Evolutionary conservation across 768 basidiomycete genomes (phyloP).

Genomic region (Boletus speciosus): DNA sequence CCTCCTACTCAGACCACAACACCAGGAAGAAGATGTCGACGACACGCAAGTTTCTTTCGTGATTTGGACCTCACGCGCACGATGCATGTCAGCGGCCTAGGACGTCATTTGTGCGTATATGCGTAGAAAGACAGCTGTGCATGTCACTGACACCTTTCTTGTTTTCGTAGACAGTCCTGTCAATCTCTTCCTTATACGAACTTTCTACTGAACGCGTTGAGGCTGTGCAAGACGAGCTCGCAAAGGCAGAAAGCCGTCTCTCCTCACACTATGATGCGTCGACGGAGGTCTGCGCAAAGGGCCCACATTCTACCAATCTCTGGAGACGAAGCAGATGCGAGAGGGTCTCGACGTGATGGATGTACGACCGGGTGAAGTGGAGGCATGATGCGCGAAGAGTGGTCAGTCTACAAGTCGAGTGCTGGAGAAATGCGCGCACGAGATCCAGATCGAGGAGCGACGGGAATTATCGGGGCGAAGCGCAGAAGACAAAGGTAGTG

Average conservation of each 20-base stretch:
- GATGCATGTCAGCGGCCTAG: conserved; percentile 31
- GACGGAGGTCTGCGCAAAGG: no score
- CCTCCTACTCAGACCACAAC: conserved; percentile 23
- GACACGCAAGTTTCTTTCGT: conserved; percentile 45
- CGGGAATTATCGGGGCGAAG: no score
- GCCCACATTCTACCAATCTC: no score
- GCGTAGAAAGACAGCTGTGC: not conserved
- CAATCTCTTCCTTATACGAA: conserved; percentile 85
- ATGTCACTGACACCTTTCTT: not conserved
- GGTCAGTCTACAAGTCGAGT: no score
- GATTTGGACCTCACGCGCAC: not conserved
- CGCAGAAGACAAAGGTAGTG: no score
- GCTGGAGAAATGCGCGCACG: no score
- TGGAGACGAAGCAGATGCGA: no score
- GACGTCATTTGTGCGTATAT: conserved; percentile 53
- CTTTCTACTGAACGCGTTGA: conserved; percentile 71
- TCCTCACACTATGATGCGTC: conserved; percentile 75
- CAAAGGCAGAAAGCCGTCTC: conserved; percentile 68
- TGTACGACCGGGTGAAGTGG: no score
- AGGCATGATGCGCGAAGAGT: no score
- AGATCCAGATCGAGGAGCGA: no score
- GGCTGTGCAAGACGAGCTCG: conserved; percentile 64
- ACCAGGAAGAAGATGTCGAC: conserved; percentile 37
- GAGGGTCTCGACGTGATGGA: no score
- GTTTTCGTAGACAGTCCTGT: conserved; percentile 41